phyloP scores from a whole-genome alignment of 768 basidiomycete species.

The Lactifluus echinatus region DNA sequence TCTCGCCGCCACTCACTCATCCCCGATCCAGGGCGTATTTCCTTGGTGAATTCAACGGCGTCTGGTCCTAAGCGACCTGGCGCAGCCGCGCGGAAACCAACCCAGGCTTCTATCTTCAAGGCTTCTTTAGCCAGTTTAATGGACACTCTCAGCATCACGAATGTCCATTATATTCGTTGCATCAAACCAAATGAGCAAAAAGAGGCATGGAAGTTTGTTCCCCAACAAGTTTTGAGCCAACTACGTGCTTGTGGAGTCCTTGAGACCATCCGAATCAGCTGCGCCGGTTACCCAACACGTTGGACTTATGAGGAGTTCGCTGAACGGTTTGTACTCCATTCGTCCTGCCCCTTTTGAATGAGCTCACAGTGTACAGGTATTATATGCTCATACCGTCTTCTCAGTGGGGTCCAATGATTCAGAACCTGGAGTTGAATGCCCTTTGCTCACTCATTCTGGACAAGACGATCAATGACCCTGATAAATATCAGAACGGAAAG shows the following conservation, averaged over 20 bases:
- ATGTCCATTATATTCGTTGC: slow-evolving; percentile 98
- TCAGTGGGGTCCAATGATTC: slow-evolving; percentile 82
- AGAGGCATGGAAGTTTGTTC: slow-evolving; percentile 92
- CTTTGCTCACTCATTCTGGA: slow-evolving; percentile 82
- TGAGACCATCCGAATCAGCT: slow-evolving; percentile 97
- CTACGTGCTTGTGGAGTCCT: slow-evolving; percentile 97
- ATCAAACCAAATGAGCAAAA: slow-evolving; percentile 99
- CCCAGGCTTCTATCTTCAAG: slow-evolving; percentile 98
- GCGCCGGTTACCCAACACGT: slow-evolving; percentile 95
- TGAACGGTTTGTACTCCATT: slow-evolving; percentile 58
- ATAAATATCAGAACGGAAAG: slow-evolving; percentile 94
- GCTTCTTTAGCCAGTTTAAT: slow-evolving; percentile 86
- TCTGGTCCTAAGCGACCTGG: slow-evolving; percentile 53
- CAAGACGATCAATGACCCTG: slow-evolving; percentile 81
- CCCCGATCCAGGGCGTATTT: slow-evolving; percentile 76
- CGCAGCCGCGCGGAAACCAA: slow-evolving; percentile 78
- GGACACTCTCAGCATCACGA: slow-evolving; percentile 95
- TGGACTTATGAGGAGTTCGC: slow-evolving; percentile 99
- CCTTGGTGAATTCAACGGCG: slow-evolving; percentile 48
- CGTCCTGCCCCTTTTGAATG: neutral
- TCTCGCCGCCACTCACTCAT: slow-evolving; percentile 80
- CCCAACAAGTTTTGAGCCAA: slow-evolving; percentile 92
- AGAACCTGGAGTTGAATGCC: slow-evolving; percentile 64
- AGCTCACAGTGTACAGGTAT: slow-evolving; percentile 47
- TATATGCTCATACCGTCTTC: slow-evolving; percentile 91